Evolutionary conservation across 805 yeast species (phyloP).

Genomic region (Metschnikowia continentalis): DNA sequence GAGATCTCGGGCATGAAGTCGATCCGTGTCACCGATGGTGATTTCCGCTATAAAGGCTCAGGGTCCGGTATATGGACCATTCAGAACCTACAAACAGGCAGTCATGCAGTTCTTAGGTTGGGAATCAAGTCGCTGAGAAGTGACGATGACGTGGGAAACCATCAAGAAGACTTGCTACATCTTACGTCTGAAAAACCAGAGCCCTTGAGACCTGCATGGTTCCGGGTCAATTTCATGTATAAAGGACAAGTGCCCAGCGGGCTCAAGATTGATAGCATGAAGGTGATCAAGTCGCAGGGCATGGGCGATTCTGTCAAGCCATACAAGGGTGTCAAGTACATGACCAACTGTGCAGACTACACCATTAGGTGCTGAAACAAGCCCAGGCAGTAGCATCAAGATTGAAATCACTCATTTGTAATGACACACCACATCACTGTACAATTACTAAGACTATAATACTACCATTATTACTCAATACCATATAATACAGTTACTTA

Average conservation of each 20-base stretch:
- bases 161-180: constrained; percentile 1
- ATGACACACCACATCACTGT: no score
- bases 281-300: constrained; percentile 55
- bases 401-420: no score
- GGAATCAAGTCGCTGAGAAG: constrained; percentile 24
- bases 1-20: constrained; percentile 44
- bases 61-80: constrained; percentile 68
- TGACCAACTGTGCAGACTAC: constrained; percentile 59
- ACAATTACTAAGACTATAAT: no score
- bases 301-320: constrained; percentile 63
- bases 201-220: constrained; percentile 28
- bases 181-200: background rate
- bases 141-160: background rate
- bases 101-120: constrained; percentile 66
- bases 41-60: constrained; percentile 51
- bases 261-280: constrained; percentile 59
- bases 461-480: no score
- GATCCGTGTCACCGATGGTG: constrained; percentile 71
- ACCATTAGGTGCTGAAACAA: constrained; percentile 32
- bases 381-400: no score
- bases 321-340: constrained; percentile 86
- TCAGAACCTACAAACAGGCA: constrained; percentile 53
- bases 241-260: constrained; percentile 78
- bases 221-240: constrained; percentile 50
- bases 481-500: no score